Base-by-base conservation (phyloP, 371 early-diverging fungal genomes). In the Apophysomyces ossiformis region DNA sequence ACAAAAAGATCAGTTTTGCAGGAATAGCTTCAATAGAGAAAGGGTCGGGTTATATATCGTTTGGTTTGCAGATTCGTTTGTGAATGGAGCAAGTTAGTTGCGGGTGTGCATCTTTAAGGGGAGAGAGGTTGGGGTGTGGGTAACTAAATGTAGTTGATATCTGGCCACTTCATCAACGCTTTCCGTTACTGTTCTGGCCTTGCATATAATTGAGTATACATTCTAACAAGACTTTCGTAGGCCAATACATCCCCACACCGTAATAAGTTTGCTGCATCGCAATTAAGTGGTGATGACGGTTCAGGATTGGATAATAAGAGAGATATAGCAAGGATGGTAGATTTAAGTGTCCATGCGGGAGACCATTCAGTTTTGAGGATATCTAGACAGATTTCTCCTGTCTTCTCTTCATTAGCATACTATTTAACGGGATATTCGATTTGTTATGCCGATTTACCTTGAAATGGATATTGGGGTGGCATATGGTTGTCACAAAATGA, bases 261-360 rank as follows among this genome's bases (percentile, higher is more conserved):
- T 66, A 96, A 70, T 21, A 97, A 81, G 69, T 96, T 96, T 7
- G 96, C 97, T 59, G 95, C 96, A 75, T 98, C 97, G 73, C 95
- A 94, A 73, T 98, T 98, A 32, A 98, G 81, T 7, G 98, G 98
- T 61, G 93, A 92, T 70, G 85, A 85, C 38, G 94, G 93, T 67
- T 92, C 93, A 16, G 94, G 94, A 61, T 89, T 86, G 18, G 85
- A 84, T 8, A 94, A 72, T 43, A 94, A 77, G 38, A 90, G 79
- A 26, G 87, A 87, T 18, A 94, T 85, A 32, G 94, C 93, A 39
- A 92, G 70, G 35, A 90, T 77, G 0, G 90, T 85, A 4, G 92
- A 88, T 62, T 85, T 82, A 5, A 94, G 75, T 12, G 90, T 93
- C 92, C 93, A 93, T 18, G 92, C 91, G 5, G 94, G 93, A 43